Base-by-base conservation (phyloP, 495 filamentous ascomycete genomes). In the Aspergillus egyptiacus region DNA sequence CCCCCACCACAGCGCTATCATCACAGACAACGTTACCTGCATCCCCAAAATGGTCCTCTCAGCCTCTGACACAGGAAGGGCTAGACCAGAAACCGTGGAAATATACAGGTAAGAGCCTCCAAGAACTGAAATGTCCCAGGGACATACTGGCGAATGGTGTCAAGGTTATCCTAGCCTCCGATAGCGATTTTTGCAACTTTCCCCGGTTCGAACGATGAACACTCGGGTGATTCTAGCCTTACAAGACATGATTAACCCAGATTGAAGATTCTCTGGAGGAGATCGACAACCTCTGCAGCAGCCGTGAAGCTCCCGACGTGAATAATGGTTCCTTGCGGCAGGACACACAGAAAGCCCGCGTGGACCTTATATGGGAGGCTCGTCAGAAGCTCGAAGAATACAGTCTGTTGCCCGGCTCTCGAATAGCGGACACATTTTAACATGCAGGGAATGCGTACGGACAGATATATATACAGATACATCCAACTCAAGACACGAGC, bases 271-370 rank as follows among this genome's bases (percentile, higher is more conserved):
- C 23, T n/a, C 18, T 46, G 5, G 28, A 3, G 0, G 42, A 34
- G 17, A 33, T 46, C 9, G 42, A 46, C 7, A 14, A 22, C 8
- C 19, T 6, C 9, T 23, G 30, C 7, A 28, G 15, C 5, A 15
- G 17, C 17, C 17, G 42, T 2, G 15, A 34, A 3, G 25, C 18
- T 1, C 14, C 15, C 11, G 42, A 46, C 11, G 13, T 44, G 13
- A 30, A 46, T 8, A 46, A 46, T 20, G 42, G 42, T 2, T 34
- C 42, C 19, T 46, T 46, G 9, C 7, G 42, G 9, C 15, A 33
- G n/a, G 42, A 46, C n/a, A 33, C 30, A 18, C 5, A 18, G 30
- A 15, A 24, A 22, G 15, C 9, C 6, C 28, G 28, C 3, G 41
- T 30, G 22, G 19, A 22, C 15, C 42, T 34, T 2, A 28, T 18